Evolutionary conservation across 345 rosid species (phyloP), one percentile per base, ranked within the genome.

Genomic region (Clausena lansium): DNA sequence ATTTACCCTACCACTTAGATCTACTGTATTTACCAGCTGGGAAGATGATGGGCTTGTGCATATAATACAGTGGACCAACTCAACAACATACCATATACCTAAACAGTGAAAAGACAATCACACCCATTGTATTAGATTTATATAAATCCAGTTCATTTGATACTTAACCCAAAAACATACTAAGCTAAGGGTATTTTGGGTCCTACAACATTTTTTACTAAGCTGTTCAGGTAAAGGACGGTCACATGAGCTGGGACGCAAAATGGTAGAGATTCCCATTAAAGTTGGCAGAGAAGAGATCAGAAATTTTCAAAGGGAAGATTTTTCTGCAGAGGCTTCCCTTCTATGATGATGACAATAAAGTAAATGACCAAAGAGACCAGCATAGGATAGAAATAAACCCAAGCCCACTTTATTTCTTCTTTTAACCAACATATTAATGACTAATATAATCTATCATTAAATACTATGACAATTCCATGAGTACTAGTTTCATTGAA

Each of bases 201-300:
- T 86, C 86, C 82, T 77, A 25, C 58, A 74, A 38, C 58, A 59
- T 33, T 52, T 55, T 45, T 25, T 20, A 15, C 67, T 24, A 78
- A 74, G 57, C 28, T 38, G 73, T 67, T 22, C 75, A 70, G 65
- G 59, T 59, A 71, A 76, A 76, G 76, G 68, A 73, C 86, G n/a
- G 85, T 65, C 78, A 76, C 22, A 84, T 86, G 89, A 87, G 94
- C 89, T 88, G 92, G 91, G 84, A 67, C 41, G 87, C 92, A 88
- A 78, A 67, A 70, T 62, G 63, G 82, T 59, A 76, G 52, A 84
- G 84, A 82, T 84, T 77, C 88, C 80, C 81, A 36, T 78, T 74
- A 79, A 84, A 78, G 70, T 41, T 20, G 61, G 62, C n/a, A 35
- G 81, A 61, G 72, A 65, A 77, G 50, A 76, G 62, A 65, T 72